Evolutionary conservation across 2,329 filamentous ascomycete species (phyloP), one percentile per base, ranked within the genome.

Genomic region (Paracoccidioides lutzii): DNA sequence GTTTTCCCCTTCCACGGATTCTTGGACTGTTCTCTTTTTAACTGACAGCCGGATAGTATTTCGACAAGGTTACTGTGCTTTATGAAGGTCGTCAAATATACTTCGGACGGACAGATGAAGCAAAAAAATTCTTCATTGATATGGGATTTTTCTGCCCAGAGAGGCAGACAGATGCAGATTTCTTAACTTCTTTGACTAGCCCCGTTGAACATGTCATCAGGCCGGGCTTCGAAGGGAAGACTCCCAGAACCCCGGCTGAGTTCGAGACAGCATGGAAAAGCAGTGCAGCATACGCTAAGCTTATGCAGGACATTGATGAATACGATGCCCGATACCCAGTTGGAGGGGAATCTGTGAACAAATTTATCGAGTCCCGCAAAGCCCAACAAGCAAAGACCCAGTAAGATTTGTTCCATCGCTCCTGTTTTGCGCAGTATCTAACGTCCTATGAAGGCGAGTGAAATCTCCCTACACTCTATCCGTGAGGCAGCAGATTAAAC

Each of bases 401-500:
- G 63, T 63, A 62, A 57, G 60, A 45, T 46, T 42, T 10, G 4
- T 22, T 14, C 14, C 28, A 53, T 12, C 5, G 6, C 6, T 30
- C 40, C 37, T 33, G 14, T 28, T 22, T 10, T 30, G 41, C 42
- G 45, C 45, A 30, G 15, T 41, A 3, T n/a, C 38, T 55, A 55
- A 55, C 53, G 14, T 3, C 8, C 28, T 38, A 15, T 45, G 57
- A 3, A 69, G 71, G 62, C 84, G 88, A 2, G 69, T 78, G 48
- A 81, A 81, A 68, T 93, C 88, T 1, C 89, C 90, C 0, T 95
- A 85, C 69, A 95, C 88, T 0, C 75, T 95, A 42, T 91, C 88
- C 0, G 87, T 85, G 61, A 52, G 58, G 3, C 83, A 91, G 69
- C 90, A 96, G 69, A 71, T 95, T 60, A 68, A 78, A 57, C 81